Base-by-base conservation (phyloP, 306 rosid species). In the Cicer pinnatifidum region DNA sequence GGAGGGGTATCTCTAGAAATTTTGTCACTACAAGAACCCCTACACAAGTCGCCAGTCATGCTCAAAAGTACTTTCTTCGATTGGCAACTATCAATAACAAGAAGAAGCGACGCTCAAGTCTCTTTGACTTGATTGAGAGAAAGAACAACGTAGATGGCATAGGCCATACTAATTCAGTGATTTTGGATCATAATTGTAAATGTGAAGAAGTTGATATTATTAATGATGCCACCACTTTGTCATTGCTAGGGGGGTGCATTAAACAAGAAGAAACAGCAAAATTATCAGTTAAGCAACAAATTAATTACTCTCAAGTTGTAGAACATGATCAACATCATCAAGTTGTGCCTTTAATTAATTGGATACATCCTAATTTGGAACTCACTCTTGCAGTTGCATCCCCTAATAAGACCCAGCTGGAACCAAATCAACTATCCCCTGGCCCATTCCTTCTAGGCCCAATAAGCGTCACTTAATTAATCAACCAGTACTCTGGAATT, bases 11-110 rank as follows among this genome's bases (percentile, higher is more conserved):
- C 65, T 88, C 98, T 1, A 85, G 81, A 77, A 83, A 83, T 62
- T 94, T 82, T 11, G 98, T 94, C 12, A 88, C 89, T 0, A 80
- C 96, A 39, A 94, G 92, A 88, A 89, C 98, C 1, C 98, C 98
- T 20, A 89, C 97, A 3, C 98, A 94, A 86, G 98, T 94, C 0
- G 98, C 98, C 0, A 94, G 98, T 53, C 98, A 94, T 82, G 98
- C 98, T 83, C 98, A 94, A 23, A 94, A 94, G 62, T 89, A 88
- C 63, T 91, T 91, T 69, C 90, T 94, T 4, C 28, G 97, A 62
- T 89, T 86, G 6, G 75, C 95, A 15, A 73, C 72, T 33, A 69
- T 84, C 13, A 72, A 81, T 81, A 89, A 12, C 44, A 59, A 85
- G 63, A 93, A 91, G 84, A 85, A 88, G 79, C 76, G 91, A 17